These are phyloP conservation scores for Rosa hybrid DNA, from an alignment of 331 rosid genomes.

Conservation along the genomic window DNA sequence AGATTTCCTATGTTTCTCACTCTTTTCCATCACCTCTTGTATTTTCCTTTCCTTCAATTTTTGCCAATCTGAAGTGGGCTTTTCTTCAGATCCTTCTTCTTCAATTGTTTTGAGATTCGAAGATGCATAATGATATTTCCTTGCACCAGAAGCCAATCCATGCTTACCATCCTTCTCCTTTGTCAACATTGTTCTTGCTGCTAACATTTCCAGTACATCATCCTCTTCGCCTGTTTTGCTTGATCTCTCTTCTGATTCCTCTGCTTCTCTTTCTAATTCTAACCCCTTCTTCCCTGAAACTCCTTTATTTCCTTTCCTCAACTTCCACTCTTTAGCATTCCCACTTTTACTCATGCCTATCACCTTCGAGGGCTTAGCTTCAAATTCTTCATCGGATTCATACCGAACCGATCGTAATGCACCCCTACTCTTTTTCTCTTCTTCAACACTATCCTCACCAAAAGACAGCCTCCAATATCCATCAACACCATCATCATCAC, in stretches of 20 bases:
- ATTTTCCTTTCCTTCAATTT: constrained; percentile 41
- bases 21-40: constrained; percentile 50
- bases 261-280: constrained; percentile 35
- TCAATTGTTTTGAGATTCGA: constrained; percentile 33
- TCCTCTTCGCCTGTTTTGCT: constrained; percentile 32
- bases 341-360: constrained; percentile 36
- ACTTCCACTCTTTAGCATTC: constrained; percentile 30
- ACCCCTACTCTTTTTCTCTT: constrained; percentile 34
- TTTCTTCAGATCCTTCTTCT: constrained; percentile 31
- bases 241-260: constrained; percentile 36
- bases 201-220: constrained; percentile 32
- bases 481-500: constrained; percentile 44
- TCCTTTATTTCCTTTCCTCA: constrained; percentile 26
- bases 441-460: constrained; percentile 45
- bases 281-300: constrained; percentile 35
- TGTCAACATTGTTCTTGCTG: constrained; percentile 42
- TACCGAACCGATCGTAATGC: constrained; percentile 28
- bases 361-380: constrained; percentile 33
- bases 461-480: constrained; percentile 84
- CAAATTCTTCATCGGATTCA: constrained; percentile 44
- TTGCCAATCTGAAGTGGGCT: constrained; percentile 30
- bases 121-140: constrained; percentile 32
- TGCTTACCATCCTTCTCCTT: constrained; percentile 17
- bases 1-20: constrained; percentile 53
- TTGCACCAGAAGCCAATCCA: constrained; percentile 27